Evolutionary conservation across 306 rosid species (phyloP), one percentile per base, ranked within the genome.

Genomic region (Cucurbita pepo): DNA sequence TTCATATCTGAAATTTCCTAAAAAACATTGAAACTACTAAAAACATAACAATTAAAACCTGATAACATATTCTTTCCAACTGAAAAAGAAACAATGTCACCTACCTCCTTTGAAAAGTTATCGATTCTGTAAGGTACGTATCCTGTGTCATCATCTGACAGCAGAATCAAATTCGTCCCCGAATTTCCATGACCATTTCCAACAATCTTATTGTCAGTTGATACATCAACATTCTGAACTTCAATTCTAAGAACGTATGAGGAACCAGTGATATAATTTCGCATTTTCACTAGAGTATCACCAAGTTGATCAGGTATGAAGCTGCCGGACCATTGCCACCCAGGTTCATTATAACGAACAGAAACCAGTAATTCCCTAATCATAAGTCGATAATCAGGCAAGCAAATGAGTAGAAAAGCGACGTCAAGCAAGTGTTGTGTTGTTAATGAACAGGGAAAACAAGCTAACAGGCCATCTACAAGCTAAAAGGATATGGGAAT

Each of bases 311-410:
- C 97, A 0, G 96, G 97, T 73, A 87, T 76, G 84, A 94, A 94
- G 89, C 96, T 78, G 70, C 98, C 98, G 10, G 98, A 94, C 98
- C 98, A 94, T 84, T 90, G 96, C 98, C 97, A 94, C 76, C 98
- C 98, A 70, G 98, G 86, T 79, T 89, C 97, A 67, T 85, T 74
- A 71, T 88, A 94, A 66, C 89, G 84, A 78, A 90, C 77, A 36
- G 96, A 90, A 85, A 94, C 85, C 54, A 90, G 86, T 78, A 94
- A 85, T 76, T 94, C 98, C 95, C 98, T 94, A 87, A 69, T 52
- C 22, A 65, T 75, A 82, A 54, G 74, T 74, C 22, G 69, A 55
- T 72, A 83, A 75, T 48, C 45, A 69, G 47, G 64, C 57, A 48
- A 62, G 74, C 52, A 69, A 62, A 56, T 36, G 76, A 76, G 64